Base-by-base conservation (phyloP, 345 rosid genomes). In the Camelina hispida region DNA sequence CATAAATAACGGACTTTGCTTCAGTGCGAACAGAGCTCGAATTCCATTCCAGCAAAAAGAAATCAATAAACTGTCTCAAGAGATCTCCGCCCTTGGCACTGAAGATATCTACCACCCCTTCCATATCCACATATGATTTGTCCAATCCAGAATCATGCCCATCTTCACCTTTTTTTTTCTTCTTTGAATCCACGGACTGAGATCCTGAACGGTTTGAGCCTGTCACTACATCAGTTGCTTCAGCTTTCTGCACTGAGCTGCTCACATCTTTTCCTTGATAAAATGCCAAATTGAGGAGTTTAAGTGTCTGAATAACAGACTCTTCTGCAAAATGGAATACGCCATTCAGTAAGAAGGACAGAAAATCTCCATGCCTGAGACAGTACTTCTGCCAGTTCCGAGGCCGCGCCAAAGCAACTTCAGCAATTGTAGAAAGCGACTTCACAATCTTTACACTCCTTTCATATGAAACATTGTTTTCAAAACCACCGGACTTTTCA, bases 321-420 rank as follows among this genome's bases (percentile, higher is more conserved):
- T 92, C 99, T 87, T 95, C 99, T 40, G 90, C 87, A 64, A 95
- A 92, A 84, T 85, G 85, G 70, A 95, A 95, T 62, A 88, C 81
- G 3, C 84, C 93, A 85, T 85, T 87, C 82, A 90, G 82, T 70
- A 92, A 74, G 81, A 89, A 92, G 50, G 97, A 87, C 80, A 95
- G 80, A 62, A 89, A 87, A 80, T 95, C 96, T 55, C 78, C 88
- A 79, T 89, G 96, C 82, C 82, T 92, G 81, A 88, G 83, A 81
- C 99, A 92, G 71, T 90, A 95, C 82, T 92, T 92, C 83, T 95
- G 99, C 99, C 99, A 95, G 83, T 95, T 95, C 44, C 94, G 91
- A 68, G 99, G 99, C 73, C 99, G 83, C n/a, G 93, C 85, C 62
- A 84, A 81, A 60, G 97, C 98, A 59, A 90, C 98, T 83, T 95